Evolutionary conservation across 805 yeast genomes (phyloP), one percentile per base, ranked within the genome.

Genomic region (Komagataella populi): DNA sequence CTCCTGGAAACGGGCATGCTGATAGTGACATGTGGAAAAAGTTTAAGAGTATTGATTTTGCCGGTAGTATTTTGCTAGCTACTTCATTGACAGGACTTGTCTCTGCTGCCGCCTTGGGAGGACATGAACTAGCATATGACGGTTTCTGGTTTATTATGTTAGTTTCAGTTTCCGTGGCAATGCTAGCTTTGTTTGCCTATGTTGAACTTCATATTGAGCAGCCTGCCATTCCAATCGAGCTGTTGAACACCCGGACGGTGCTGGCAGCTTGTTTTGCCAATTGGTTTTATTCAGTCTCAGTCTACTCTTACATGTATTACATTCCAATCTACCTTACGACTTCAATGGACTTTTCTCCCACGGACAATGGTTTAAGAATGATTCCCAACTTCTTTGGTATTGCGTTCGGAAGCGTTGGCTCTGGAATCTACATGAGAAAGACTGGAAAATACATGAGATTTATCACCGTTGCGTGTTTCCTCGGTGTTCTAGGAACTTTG

Each of bases 241-340:
- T 85, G 49, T 66, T 84, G 56, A 64, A 67, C 6, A 73, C 79
- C 56, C 70, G 81, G 55, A 83, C 91, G 0, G 75, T 86, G 17
- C 62, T 81, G 39, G 73, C 83, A 7, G 80, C 87, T 0, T 80
- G 88, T 0, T 66, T 85, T 52, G 73, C 83, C 47, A 83, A 82
- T 63, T 80, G 86, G 79, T 81, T 84, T 57, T 71, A 74, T 63
- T 79, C 87, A 5, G 85, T 86, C 84, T 73, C 80, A 1, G 74
- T 76, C 16, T 84, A 76, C 61, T 69, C 88, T 1, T 71, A 73
- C 55, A 61, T 87, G 51, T 87, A 73, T 66, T 87, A 81, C 63
- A 72, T 81, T 3, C 96, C 96, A 1, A 72, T 87, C 17, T 84
- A 72, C 59, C 80, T 77, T 63, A 67, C 76, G 14, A 66, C 85